Evolutionary conservation across 345 rosid species (phyloP).

Genomic region (Eucalyptus pauciflora): DNA sequence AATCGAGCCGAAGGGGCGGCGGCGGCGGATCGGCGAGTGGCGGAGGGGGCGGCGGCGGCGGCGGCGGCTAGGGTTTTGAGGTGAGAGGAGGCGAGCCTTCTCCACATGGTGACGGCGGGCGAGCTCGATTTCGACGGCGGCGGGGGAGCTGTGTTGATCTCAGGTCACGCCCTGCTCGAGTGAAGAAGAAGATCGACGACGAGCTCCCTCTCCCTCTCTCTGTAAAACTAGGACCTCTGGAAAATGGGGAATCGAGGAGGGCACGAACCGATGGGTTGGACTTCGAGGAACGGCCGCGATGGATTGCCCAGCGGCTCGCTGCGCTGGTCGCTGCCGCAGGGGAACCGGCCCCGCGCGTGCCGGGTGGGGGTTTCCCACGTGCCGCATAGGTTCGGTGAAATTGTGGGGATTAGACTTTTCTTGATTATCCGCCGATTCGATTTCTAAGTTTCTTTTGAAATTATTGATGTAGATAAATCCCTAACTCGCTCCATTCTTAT

Average conservation of each 20-base stretch:
- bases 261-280: not conserved
- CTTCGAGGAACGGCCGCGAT: not conserved
- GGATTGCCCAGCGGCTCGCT: not conserved
- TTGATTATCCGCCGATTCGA: not conserved
- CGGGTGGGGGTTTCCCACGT: not conserved
- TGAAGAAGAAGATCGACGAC: not conserved
- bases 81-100: conserved; percentile 1
- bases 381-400: not conserved
- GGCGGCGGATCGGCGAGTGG: not conserved
- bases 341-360: not conserved
- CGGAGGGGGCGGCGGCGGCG: not conserved
- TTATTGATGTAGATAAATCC: not conserved
- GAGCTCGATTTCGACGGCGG: not conserved
- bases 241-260: not conserved
- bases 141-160: not conserved
- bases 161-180: conserved; percentile 3
- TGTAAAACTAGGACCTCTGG: not conserved
- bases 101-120: not conserved
- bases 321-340: not conserved
- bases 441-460: not conserved
- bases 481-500: not conserved
- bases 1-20: not conserved
- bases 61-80: conserved; percentile 13
- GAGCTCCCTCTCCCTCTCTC: not conserved
- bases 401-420: not conserved